phyloP scores from a whole-genome alignment of 495 filamentous ascomycete species.

The Podospora australis region DNA sequence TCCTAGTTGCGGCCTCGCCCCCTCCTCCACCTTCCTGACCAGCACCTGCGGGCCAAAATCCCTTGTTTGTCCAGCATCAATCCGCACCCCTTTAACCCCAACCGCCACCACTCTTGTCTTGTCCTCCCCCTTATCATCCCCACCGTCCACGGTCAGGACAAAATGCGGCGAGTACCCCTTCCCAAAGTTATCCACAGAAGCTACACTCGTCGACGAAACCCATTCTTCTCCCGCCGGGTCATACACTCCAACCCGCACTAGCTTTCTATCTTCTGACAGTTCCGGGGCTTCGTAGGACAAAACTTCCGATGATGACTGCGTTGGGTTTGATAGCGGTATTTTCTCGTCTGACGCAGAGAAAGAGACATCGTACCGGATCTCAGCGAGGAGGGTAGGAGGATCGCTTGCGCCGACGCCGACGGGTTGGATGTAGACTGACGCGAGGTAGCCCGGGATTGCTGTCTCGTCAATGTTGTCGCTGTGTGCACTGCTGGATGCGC shows the following conservation, averaged over 20 bases:
- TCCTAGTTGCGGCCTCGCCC: conserved; percentile 54
- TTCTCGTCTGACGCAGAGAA: background rate
- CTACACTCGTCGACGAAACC: conserved; percentile 43
- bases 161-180: conserved; percentile 49
- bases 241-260: conserved; percentile 47
- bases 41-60: conserved; percentile 52
- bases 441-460: conserved; percentile 14
- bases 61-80: conserved; percentile 50
- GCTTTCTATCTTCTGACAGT: conserved; percentile 23
- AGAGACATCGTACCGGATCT: conserved; percentile 34
- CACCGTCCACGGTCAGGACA: conserved; percentile 35
- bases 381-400: conserved; percentile 38
- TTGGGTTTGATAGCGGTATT: conserved; percentile 22
- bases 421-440: conserved; percentile 42
- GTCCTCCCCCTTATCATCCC: conserved; percentile 32
- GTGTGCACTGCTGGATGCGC: conserved; percentile 5
- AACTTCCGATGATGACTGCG: too few species aligned
- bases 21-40: conserved; percentile 38
- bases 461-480: background rate
- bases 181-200: conserved; percentile 42
- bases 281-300: conserved; percentile 44
- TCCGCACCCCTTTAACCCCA: conserved; percentile 33
- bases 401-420: conserved; percentile 19
- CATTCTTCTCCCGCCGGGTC: conserved; percentile 32
- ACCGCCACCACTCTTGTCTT: conserved; percentile 38